phyloP scores from a whole-genome alignment of 1,284 basidiomycete genomes.

The Puccinia hordei region DNA sequence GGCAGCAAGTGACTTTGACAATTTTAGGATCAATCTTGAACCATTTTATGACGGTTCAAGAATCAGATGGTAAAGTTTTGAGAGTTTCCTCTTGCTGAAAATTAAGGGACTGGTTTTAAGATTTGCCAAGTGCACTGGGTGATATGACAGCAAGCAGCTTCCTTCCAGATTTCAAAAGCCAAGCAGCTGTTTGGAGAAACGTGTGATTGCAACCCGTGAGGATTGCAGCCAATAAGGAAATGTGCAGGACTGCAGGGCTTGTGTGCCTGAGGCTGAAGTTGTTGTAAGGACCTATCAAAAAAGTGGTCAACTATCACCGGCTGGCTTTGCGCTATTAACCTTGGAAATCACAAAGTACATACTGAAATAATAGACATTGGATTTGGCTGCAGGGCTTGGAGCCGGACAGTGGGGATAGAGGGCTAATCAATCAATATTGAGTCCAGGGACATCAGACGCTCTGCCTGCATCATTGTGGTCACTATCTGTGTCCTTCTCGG shows the following conservation, averaged over 20 bases:
- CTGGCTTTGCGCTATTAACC: no score
- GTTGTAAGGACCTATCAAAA: conserved; percentile 20
- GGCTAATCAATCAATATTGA: background rate
- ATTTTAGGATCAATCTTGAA: no score
- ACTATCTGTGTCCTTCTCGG: background rate
- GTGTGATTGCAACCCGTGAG: conserved; percentile 9
- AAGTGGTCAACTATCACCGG: no score
- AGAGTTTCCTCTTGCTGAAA: background rate
- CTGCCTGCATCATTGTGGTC: background rate
- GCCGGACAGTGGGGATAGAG: no score
- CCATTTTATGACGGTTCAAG: conserved; percentile 2
- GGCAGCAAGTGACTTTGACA: no score
- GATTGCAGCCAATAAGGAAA: conserved; percentile 7
- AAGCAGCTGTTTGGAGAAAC: background rate
- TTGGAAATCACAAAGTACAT: no score
- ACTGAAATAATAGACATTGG: background rate
- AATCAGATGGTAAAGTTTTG: background rate
- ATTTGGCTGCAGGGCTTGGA: no score
- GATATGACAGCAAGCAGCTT: no score
- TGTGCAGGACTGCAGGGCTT: conserved; percentile 12
- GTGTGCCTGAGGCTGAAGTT: no score
- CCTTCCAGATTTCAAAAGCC: conserved; percentile 30
- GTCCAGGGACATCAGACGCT: background rate
- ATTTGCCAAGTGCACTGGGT: background rate
- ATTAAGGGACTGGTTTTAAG: background rate